Evolutionary conservation across 257 asterid genomes (phyloP).

Genomic region (Lycium ferocissimum): DNA sequence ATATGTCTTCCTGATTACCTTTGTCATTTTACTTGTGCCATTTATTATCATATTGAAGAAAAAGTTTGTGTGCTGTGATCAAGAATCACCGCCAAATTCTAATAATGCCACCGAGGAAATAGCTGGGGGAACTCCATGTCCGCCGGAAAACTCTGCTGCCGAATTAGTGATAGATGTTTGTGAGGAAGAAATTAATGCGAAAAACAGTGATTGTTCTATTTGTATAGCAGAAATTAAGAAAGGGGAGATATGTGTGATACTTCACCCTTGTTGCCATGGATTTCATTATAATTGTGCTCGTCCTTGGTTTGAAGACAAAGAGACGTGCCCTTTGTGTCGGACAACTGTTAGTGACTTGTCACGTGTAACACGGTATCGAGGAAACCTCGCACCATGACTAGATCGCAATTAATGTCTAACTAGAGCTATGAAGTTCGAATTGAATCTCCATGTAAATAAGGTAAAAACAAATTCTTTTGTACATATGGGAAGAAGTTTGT

Average conservation of each 20-base stretch:
- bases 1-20: constrained; percentile 10
- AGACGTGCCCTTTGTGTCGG: constrained; percentile 21
- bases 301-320: constrained; percentile 23
- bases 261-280: constrained; percentile 23
- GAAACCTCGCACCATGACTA: not conserved
- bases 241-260: not conserved
- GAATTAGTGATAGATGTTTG: constrained; percentile 4
- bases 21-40: not conserved
- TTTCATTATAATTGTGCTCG: constrained; percentile 5
- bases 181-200: not conserved
- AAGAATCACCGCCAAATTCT: not conserved
- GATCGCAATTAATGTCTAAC: too few species aligned
- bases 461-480: too few species aligned
- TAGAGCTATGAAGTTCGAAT: too few species aligned
- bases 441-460: too few species aligned
- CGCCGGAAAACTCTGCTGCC: not conserved
- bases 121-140: not conserved
- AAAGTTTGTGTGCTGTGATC: not conserved
- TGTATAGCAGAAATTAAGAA: constrained; percentile 9
- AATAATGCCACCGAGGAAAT: not conserved
- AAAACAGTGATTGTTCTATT: constrained; percentile 1
- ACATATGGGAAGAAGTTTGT: too few species aligned
- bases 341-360: not conserved
- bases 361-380: not conserved
- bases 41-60: constrained; percentile 11